These are phyloP conservation scores for Dictyophora rubrovolvata DNA, from an alignment of 768 basidiomycete species.

Conservation along the genomic window DNA sequence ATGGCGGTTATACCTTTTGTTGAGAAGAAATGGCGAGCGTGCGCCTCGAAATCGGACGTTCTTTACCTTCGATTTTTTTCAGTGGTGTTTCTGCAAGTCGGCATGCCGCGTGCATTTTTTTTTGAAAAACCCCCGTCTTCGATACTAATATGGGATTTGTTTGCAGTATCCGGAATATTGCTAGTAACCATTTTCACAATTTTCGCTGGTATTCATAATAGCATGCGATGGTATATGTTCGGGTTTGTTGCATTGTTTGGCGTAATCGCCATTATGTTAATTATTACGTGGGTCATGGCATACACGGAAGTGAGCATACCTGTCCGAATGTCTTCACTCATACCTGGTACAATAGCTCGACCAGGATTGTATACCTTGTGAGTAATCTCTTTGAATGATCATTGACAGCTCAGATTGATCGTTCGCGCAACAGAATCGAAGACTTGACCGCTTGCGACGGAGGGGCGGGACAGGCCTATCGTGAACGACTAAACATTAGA, in stretches of 20 bases:
- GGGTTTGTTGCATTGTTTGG: background rate
- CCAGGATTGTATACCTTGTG: slow-evolving; percentile 2
- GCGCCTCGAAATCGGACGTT: background rate
- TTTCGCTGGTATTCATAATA: background rate
- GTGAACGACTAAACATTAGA: background rate
- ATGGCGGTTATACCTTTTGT: background rate
- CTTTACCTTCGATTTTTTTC: slow-evolving; percentile 2
- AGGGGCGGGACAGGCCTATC: background rate
- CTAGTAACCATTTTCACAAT: background rate
- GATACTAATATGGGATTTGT: background rate
- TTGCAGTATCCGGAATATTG: background rate
- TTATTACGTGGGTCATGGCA: background rate
- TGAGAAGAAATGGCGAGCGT: slow-evolving; percentile 2
- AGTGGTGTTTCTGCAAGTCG: slow-evolving; percentile 6
- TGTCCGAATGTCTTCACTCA: slow-evolving; percentile 6
- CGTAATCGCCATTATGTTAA: background rate
- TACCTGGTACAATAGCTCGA: background rate
- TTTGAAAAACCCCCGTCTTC: background rate
- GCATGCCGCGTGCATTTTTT: background rate
- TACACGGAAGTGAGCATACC: background rate
- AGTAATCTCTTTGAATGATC: background rate
- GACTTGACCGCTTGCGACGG: slow-evolving; percentile 6
- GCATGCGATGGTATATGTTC: background rate
- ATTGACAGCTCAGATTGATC: background rate
- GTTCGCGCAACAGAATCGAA: slow-evolving; percentile 1